Percentiles rank a stretch among this genome's conserved stretches.
phyloP scores from a whole-genome alignment of 225 moss, liverwort and hornwort genomes.

The Straminergon stramineum region DNA sequence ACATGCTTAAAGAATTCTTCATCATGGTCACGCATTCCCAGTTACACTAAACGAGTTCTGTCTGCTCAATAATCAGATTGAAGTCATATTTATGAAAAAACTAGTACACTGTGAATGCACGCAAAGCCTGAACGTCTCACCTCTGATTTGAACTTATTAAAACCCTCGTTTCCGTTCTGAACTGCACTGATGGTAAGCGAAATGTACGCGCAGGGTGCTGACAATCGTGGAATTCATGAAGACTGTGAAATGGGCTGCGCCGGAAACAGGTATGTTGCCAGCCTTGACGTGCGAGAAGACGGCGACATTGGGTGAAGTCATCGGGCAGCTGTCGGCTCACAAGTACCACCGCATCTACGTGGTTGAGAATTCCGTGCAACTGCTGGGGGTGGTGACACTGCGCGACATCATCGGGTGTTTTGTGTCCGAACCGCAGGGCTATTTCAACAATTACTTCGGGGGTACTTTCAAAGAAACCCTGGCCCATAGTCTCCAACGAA shows the following conservation, averaged over 20 bases:
- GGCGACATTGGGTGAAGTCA: conserved; percentile 47
- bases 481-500: neutral
- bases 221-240: conserved; percentile 76
- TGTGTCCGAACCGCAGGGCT: conserved; percentile 60
- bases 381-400: conserved; percentile 62
- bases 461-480: conserved; percentile 24
- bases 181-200: neutral
- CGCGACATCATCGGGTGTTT: conserved; percentile 84
- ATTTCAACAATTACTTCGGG: conserved; percentile 68
- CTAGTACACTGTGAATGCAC: neutral
- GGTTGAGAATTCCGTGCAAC: conserved; percentile 24
- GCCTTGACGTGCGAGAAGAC: conserved; percentile 49
- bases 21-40: neutral
- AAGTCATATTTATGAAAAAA: neutral
- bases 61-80: neutral
- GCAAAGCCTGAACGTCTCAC: neutral
- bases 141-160: neutral
- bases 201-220: conserved; percentile 30
- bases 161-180: neutral
- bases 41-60: no score
- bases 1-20: neutral
- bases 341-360: conserved; percentile 63
- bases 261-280: conserved; percentile 30
- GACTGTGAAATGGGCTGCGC: conserved; percentile 24
- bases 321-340: conserved; percentile 29